Conservation (phyloP, 2,329 filamentous ascomycete species). For the Penicillium sclerotigenum region DNA sequence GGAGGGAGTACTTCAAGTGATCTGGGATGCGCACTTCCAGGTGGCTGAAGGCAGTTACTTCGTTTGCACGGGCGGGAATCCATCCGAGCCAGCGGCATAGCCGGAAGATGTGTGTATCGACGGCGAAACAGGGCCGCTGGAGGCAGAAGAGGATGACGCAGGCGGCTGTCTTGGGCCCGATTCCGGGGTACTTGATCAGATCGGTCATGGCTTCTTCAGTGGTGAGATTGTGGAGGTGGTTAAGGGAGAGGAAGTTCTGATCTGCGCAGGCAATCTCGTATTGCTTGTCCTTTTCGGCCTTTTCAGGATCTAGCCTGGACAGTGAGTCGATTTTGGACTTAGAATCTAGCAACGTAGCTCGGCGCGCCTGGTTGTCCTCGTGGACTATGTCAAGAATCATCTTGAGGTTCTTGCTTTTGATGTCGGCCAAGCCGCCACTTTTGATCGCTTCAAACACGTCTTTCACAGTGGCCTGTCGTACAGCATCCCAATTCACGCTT, state of each 20-base stretch:
- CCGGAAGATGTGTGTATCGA: conserved; percentile 65
- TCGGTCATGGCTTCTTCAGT: conserved; percentile 57
- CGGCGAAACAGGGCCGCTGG: conserved; percentile 61
- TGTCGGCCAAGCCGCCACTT: conserved; percentile 65
- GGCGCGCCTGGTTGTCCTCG: conserved; percentile 61
- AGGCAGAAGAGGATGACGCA: conserved; percentile 65
- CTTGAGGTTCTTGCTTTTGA: conserved; percentile 72
- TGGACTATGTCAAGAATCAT: conserved; percentile 69
- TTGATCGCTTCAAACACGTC: conserved; percentile 69
- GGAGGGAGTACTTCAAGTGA: conserved; percentile 61
- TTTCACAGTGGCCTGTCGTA: conserved; percentile 56
- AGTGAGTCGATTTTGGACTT: conserved; percentile 39
- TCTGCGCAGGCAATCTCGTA: conserved; percentile 57
- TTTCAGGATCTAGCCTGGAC: conserved; percentile 28
- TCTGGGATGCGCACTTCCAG: conserved; percentile 61
- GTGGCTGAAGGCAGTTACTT: conserved; percentile 55
- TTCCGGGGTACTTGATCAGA: conserved; percentile 59
- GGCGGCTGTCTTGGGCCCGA: conserved; percentile 64
- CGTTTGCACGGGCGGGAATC: conserved; percentile 52
- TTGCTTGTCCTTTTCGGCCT: conserved; percentile 51
- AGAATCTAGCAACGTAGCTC: conserved; percentile 47
- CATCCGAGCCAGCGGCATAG: conserved; percentile 61
- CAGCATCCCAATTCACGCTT: conserved; percentile 72
- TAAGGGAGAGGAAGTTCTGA: conserved; percentile 61
- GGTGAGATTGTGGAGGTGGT: conserved; percentile 57